phyloP scores from a whole-genome alignment of 768 basidiomycete genomes.

The Trametes sanguinea region DNA sequence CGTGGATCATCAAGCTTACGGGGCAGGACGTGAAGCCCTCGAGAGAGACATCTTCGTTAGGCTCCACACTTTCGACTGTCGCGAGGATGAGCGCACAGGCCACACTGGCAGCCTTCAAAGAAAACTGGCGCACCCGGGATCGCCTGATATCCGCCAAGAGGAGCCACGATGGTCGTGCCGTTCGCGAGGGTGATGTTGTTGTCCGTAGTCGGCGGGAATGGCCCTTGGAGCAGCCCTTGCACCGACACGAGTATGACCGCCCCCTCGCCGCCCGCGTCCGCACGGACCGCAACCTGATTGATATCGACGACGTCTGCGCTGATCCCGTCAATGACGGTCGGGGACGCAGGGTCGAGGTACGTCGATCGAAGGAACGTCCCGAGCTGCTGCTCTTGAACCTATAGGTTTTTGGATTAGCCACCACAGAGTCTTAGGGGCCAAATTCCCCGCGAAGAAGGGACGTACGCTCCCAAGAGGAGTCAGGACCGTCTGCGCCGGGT shows the following conservation, averaged over 20 bases:
- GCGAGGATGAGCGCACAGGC: neutral
- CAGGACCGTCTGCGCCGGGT: conserved; percentile 24
- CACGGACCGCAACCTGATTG: conserved; percentile 48
- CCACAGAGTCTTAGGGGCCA: neutral
- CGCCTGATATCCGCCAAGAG: conserved; percentile 66
- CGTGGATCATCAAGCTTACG: conserved; percentile 14
- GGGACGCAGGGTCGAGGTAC: conserved; percentile 54
- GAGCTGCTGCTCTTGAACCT: conserved; percentile 41
- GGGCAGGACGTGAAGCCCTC: conserved; percentile 28
- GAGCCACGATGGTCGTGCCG: conserved; percentile 54
- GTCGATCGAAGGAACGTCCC: conserved; percentile 49
- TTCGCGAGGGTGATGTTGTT: conserved; percentile 60
- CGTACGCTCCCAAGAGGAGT: conserved; percentile 28
- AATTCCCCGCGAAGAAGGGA: neutral
- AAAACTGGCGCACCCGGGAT: conserved; percentile 27
- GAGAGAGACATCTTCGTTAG: conserved; percentile 28
- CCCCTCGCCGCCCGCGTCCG: conserved; percentile 68
- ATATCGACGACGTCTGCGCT: conserved; percentile 37
- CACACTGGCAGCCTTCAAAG: neutral
- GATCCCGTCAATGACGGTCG: conserved; percentile 48
- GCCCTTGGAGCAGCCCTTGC: conserved; percentile 63
- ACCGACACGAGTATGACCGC: conserved; percentile 64
- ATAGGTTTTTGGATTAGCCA: neutral
- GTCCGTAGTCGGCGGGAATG: conserved; percentile 51
- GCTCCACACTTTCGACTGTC: conserved; percentile 30